Evolutionary conservation across 352 stramenopile species (phyloP).

Genomic region (Pythium dissimile): DNA sequence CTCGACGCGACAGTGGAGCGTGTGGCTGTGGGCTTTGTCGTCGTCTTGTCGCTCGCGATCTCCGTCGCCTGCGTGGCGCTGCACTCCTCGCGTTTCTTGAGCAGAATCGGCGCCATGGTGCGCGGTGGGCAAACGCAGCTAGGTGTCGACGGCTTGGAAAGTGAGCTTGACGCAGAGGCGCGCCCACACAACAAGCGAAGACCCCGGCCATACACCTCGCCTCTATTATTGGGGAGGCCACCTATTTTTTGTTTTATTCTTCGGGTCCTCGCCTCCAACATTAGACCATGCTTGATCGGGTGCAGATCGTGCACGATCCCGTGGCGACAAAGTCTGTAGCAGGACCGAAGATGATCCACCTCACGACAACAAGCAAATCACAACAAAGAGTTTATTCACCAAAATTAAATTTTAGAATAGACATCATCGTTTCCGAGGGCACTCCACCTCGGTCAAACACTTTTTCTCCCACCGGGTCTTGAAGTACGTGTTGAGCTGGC

Average conservation of each 20-base stretch:
- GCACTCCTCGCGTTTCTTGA: slow-evolving; percentile 25
- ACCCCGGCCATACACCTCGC: background rate
- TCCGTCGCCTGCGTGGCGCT: slow-evolving; percentile 2
- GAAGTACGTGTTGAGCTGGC: slow-evolving; percentile 45
- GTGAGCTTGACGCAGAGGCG: no score
- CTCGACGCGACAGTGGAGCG: background rate
- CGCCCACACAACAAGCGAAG: background rate
- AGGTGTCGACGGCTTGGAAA: background rate
- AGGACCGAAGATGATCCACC: no score
- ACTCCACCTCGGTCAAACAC: slow-evolving; percentile 29
- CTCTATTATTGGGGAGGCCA: background rate
- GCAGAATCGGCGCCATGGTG: slow-evolving; percentile 23
- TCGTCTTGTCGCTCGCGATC: background rate
- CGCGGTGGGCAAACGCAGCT: no score
- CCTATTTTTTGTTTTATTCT: background rate
- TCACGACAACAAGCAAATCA: no score
- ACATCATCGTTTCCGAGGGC: no score
- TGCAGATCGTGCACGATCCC: no score
- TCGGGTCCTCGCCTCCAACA: background rate
- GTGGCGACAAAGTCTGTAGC: no score
- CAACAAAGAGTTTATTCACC: no score
- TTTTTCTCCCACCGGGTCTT: slow-evolving; percentile 39
- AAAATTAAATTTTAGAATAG: background rate
- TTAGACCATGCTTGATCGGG: no score
- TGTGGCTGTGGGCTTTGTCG: background rate